phyloP scores from a whole-genome alignment of 2,329 filamentous ascomycete species.

The Hypoxylon sp. region DNA sequence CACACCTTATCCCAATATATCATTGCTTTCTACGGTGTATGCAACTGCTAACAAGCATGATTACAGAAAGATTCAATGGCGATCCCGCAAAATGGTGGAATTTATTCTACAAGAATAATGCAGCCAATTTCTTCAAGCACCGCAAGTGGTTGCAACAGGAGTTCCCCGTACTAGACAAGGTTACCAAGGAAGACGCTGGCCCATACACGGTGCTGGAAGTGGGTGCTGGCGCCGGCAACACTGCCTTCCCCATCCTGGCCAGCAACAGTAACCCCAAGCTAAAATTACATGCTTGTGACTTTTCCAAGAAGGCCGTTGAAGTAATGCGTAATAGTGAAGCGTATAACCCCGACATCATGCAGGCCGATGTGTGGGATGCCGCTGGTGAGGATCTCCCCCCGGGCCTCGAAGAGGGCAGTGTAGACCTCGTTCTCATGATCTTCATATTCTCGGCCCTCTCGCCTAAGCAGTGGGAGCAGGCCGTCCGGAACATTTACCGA shows the following conservation, averaged over 20 bases:
- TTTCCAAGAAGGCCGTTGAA: slow-evolving; percentile 92
- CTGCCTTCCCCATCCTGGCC: slow-evolving; percentile 87
- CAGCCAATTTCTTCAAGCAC: slow-evolving; percentile 97
- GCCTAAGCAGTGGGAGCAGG: slow-evolving; percentile 83
- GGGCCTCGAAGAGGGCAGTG: slow-evolving; percentile 76
- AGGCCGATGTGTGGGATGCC: slow-evolving; percentile 95
- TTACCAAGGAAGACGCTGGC: slow-evolving; percentile 76
- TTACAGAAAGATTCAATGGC: slow-evolving; percentile 79
- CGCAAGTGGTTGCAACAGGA: slow-evolving; percentile 97
- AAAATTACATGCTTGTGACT: slow-evolving; percentile 93
- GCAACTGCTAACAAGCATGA: slow-evolving; percentile 51
- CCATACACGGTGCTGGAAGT: slow-evolving; percentile 82
- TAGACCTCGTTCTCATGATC: slow-evolving; percentile 92
- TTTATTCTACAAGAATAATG: slow-evolving; percentile 97
- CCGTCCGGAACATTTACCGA: slow-evolving; percentile 80
- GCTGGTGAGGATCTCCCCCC: slow-evolving; percentile 78
- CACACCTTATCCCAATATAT: slow-evolving; percentile 36
- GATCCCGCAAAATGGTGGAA: slow-evolving; percentile 98
- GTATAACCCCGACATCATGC: slow-evolving; percentile 76
- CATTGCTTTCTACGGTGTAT: slow-evolving; percentile 14
- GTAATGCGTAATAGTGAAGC: slow-evolving; percentile 84
- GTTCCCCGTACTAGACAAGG: slow-evolving; percentile 84
- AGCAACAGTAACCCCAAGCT: slow-evolving; percentile 84
- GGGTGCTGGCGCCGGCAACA: slow-evolving; percentile 95
- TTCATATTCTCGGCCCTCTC: slow-evolving; percentile 96